phyloP scores from a whole-genome alignment of 169 alveolate genomes.

The Eimeria falciformis region DNA sequence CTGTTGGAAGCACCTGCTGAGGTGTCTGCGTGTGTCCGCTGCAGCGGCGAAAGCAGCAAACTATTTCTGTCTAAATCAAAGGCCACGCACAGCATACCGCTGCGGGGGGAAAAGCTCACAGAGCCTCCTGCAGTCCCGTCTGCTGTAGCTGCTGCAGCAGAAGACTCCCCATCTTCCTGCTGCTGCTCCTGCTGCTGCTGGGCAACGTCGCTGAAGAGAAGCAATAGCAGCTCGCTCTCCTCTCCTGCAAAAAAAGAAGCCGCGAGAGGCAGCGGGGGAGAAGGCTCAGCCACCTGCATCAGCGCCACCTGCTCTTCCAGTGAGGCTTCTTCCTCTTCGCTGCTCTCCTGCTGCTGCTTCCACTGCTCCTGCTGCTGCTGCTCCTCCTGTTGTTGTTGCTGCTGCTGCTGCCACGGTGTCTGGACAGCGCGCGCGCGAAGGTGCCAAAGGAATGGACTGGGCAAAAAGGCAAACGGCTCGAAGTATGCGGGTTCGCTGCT shows the following conservation, averaged over 20 bases:
- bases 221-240: conserved; percentile 49
- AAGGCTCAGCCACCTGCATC: conserved; percentile 8
- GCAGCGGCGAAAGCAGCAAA: conserved; percentile 37
- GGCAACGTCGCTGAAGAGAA: conserved; percentile 12
- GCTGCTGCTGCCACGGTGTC: conserved; percentile 39
- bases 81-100: conserved; percentile 1
- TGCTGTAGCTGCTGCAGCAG: conserved; percentile 57
- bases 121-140: conserved; percentile 10
- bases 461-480: conserved; percentile 42
- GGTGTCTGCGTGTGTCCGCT: neutral
- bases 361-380: neutral
- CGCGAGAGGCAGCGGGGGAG: conserved; percentile 24
- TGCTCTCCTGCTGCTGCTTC: conserved; percentile 14
- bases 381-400: neutral
- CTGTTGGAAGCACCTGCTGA: neutral
- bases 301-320: conserved; percentile 53
- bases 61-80: conserved; percentile 43
- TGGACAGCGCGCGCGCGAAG: conserved; percentile 15
- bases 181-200: neutral
- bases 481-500: conserved; percentile 3
- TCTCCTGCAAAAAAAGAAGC: conserved; percentile 55
- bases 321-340: neutral
- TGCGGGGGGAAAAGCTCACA: neutral
- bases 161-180: too few relatives aligned
- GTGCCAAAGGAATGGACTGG: conserved; percentile 36